These are phyloP conservation scores for Coemansia sp. DNA, from an alignment of 192 early-diverging fungal species.

Conservation along the genomic window DNA sequence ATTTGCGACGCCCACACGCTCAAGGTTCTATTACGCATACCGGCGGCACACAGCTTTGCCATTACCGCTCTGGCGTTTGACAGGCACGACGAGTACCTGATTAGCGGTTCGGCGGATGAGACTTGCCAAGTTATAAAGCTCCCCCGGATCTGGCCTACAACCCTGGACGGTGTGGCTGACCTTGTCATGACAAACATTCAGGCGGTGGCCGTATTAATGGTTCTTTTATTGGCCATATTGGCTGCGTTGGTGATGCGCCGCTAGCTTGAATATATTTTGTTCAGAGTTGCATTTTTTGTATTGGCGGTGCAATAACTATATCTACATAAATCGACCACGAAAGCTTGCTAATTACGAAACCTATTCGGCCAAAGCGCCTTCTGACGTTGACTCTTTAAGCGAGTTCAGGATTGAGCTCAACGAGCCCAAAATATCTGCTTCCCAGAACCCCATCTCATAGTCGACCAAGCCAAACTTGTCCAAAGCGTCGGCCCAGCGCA, in stretches of 20 bases:
- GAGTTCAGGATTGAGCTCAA: constrained; percentile 53
- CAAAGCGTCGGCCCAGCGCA: constrained; percentile 65
- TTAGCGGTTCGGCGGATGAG: constrained; percentile 81
- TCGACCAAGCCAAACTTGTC: constrained; percentile 75
- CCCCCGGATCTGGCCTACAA: constrained; percentile 53
- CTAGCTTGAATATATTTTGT: too few relatives aligned
- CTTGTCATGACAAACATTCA: constrained; percentile 14
- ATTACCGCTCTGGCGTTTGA: constrained; percentile 75
- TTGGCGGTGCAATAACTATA: too few relatives aligned
- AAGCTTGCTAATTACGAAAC: too few relatives aligned
- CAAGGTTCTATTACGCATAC: constrained; percentile 57
- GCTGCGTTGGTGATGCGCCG: constrained; percentile 8
- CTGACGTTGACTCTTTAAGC: neutral
- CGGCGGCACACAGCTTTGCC: constrained; percentile 73
- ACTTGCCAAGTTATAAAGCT: constrained; percentile 58
- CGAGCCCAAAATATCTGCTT: constrained; percentile 66
- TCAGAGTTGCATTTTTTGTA: too few relatives aligned
- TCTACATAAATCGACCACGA: neutral
- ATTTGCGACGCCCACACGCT: constrained; percentile 62
- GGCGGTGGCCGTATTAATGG: constrained; percentile 16
- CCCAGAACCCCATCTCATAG: constrained; percentile 82
- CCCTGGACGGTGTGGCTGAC: constrained; percentile 2
- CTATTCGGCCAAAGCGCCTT: too few relatives aligned
- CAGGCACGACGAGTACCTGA: constrained; percentile 56
- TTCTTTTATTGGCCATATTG: constrained; percentile 29